Base-by-base conservation (phyloP, 345 rosid species). In the Streptanthus diversifolius region DNA sequence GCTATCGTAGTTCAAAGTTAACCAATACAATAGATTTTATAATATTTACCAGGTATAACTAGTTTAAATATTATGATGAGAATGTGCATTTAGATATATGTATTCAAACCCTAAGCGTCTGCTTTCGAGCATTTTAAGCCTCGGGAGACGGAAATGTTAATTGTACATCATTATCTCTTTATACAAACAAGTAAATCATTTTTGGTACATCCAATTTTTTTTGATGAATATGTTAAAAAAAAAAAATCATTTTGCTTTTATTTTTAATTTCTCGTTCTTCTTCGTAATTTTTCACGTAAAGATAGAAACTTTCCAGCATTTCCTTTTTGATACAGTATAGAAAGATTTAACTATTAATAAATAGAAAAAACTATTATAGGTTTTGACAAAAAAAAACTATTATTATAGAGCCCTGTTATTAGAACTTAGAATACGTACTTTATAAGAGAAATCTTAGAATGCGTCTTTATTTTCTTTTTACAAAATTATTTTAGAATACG, bases 41-140 rank as follows among this genome's bases (percentile, higher is more conserved):
- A 54, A 54, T 27, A 35, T 54, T n/a, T 8, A 21, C 37, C 59
- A 54, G 19, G 27, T 40, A n/a, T n/a, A 29, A 40, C 11, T 53
- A 32, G 41, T 56, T 55, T 19, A 19, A 1, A 54, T 54, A 27
- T 25, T 55, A 29, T 9, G 56, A 29, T 9, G 56, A 51, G 56
- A 24, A 51, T 22, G 56, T 51, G 56, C 56, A 51, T n/a, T n/a
- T 11, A 49, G 22, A 22, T 30, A 25, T 37, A 25, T 37, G 71
- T 63, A 39, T 68, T 12, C n/a, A 55, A 53, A 17, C 72, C 37
- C 67, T 24, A 37, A 29, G 39, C 52, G 37, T 25, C 40, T 55
- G 63, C 7, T 45, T 41, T 13, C 22, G 41, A 69, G 47, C 53
- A 44, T 32, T 43, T 43, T 25, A 68, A 41, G 24, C 22, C 33